Evolutionary conservation across 2,329 filamentous ascomycete genomes (phyloP), one percentile per base, ranked within the genome.

Genomic region (Aureobasidium uvarum): DNA sequence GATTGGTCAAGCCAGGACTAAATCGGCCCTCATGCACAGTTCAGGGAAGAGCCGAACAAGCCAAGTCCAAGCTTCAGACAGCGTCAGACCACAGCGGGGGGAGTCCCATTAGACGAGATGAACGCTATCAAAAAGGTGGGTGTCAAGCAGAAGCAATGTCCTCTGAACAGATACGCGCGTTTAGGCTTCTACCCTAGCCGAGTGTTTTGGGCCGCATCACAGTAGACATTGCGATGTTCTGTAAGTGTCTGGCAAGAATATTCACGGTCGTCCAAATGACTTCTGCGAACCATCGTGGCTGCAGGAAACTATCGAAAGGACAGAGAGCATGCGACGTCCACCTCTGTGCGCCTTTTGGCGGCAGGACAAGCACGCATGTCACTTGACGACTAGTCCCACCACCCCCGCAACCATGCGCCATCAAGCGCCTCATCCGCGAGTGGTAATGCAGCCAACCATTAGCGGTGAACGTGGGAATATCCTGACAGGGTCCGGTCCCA

Each of bases 401-500:
- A 65, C 51, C 63, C 63, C 63, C 63, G 63, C 63, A 65, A 59
- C 63, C 63, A 65, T 56, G 63, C 63, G 45, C 63, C 63, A 59
- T 59, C 36, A 59, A 51, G 63, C 63, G 63, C 63, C 63, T 65
- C 63, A 48, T 65, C 63, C 63, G 51, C 23, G 36, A 66, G 56
- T 58, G 59, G 58, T 62, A 63, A 50, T 66, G 65, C 65, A 63
- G 65, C 65, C 65, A 66, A 58, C 65, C 65, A 63, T 52, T 56
- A 66, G 65, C 65, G 60, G 60, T 63, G 60, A 63, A 63, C 60
- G 60, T 63, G 60, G 60, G 60, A 63, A 56, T 43, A 56, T 43
- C 48, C 58, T 62, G 65, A 66, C 50, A 66, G 56, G 65, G 56
- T 66, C 56, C 59, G 43, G 45, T 65, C 43, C 62, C 51, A 54